Conservation (phyloP, 2,329 filamentous ascomycete species). For the Diaporthe velutina region DNA sequence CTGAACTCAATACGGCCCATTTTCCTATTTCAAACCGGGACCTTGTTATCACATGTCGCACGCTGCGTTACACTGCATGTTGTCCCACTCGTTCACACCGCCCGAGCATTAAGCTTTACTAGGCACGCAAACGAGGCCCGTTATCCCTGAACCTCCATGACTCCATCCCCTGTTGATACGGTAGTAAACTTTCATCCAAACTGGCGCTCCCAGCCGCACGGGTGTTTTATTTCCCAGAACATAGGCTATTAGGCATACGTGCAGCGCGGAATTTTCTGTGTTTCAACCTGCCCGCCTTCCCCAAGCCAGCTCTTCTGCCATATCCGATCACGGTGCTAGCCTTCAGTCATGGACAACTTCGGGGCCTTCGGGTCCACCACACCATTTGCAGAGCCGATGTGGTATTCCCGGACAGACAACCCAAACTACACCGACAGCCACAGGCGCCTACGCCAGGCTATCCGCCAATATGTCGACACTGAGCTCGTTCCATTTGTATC, state of each 20-base stretch:
- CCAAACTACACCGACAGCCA: slow-evolving; percentile 73
- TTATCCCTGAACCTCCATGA: not conserved
- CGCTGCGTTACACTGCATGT: not conserved
- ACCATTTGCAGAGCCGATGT: slow-evolving; percentile 18
- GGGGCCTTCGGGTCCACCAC: slow-evolving; percentile 8
- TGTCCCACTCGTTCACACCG: slow-evolving; percentile 11
- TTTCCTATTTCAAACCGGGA: not conserved
- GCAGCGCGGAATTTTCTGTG: not conserved
- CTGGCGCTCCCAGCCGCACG: not conserved
- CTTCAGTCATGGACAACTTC: not conserved
- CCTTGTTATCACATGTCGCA: not conserved
- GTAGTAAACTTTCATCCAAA: not conserved
- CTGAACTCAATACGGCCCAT: not conserved
- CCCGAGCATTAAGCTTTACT: not conserved
- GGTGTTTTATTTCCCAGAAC: not conserved
- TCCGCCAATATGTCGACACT: slow-evolving; percentile 68
- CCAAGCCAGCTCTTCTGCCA: not conserved
- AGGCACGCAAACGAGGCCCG: not conserved
- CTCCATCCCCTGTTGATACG: not conserved
- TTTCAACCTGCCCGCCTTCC: not conserved
- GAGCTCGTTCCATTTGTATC: slow-evolving; percentile 61
- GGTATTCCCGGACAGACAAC: slow-evolving; percentile 10
- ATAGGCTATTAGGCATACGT: not conserved
- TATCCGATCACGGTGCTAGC: not conserved
- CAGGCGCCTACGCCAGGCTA: slow-evolving; percentile 62